Base-by-base conservation (phyloP, 495 filamentous ascomycete genomes). In the Pyrenopolyporus hunteri region DNA sequence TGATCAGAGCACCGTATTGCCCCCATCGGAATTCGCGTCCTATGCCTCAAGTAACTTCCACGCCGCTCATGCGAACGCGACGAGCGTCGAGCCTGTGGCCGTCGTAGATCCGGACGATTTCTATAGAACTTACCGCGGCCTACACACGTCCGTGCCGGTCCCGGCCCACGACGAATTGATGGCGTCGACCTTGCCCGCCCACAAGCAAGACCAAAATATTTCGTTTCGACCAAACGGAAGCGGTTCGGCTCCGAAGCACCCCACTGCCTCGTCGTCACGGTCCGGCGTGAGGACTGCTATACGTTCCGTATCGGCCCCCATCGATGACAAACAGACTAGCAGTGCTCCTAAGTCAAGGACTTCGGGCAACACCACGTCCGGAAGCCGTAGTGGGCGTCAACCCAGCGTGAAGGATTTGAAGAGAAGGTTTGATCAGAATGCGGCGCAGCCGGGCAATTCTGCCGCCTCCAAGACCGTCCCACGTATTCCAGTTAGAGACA, bases 391-490 rank as follows among this genome's bases (percentile, higher is more conserved):
- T 42, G 66, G 59, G 10, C 66, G 72, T 39, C 72, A 78, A 23
- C 69, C 76, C 20, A 84, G 79, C 64, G 82, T 85, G 22, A 82
- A 80, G 67, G 81, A 85, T 66, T 69, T 83, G 35, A 77, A 78
- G 63, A 81, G 78, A 63, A 79, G 73, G 44, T 85, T 85, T 58
- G 80, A 85, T 67, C 76, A 76, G 53, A 74, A 58, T 49, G 57
- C 59, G 57, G 50, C 63, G 44, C 65, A 64, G 48, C 26, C 60
- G 22, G 61, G 51, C 39, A 67, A 47, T 50, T 51, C 55, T 44
- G 43, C 69, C 22, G 19, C 51, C 26, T 73, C 71, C 39, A 80
- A 77, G 68, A 35, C 67, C 14, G 28, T 62, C 33, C 40, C 72
- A 51, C 74, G 69, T 50, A 64, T 71, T 46, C 54, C 52, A 56